Base-by-base conservation (phyloP, 768 basidiomycete genomes). In the Psilocybe subaeruginosa region DNA sequence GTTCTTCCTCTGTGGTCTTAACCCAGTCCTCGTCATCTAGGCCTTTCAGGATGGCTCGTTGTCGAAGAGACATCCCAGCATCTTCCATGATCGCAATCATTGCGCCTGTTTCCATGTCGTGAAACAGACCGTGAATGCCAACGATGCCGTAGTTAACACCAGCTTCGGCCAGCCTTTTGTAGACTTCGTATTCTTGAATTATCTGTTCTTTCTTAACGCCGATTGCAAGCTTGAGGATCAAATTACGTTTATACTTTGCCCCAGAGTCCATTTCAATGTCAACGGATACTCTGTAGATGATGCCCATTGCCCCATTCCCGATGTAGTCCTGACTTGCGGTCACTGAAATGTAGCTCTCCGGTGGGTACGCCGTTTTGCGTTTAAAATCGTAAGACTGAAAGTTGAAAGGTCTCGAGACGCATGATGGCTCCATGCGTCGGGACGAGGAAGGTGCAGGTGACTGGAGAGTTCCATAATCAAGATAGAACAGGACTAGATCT, bases 51-150 rank as follows among this genome's bases (percentile, higher is more conserved):
- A 16, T 19, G 19, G 35, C 59, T 4, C 52, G 43, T 5, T 11
- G 1, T 30, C 29, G 17, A 31, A 61, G 45, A 4, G 30, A 39
- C 29, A 27, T 63, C 3, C 62, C 62, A 2, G 35, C 61, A 33
- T 63, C 41, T 7, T 62, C 49, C 61, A 66, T 60, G 7, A 66
- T 31, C 9, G 63, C 11, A 0, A 33, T 27, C 1, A 66, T 16
- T 8, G 46, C 16, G 1, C 51, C 61, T 2, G 54, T 58, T 27
- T 59, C 58, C 17, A 53, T 37, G 31, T 66, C 64, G 16, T 60
- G 39, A 39, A 62, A 66, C 11, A 63, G 31, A 4, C 64, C 64
- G 37, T 66, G 54, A 3, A 62, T 56, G 16, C 14, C 9, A 30
- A 50, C 23, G 14, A 63, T 50, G 27, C 54, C 58, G 11, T 63